A percentile compares a stretch with the other conserved stretches of the same genome.
These are phyloP conservation scores for Rhypophila decipiens DNA, from an alignment of 495 filamentous ascomycete species.

Conservation along the genomic window DNA sequence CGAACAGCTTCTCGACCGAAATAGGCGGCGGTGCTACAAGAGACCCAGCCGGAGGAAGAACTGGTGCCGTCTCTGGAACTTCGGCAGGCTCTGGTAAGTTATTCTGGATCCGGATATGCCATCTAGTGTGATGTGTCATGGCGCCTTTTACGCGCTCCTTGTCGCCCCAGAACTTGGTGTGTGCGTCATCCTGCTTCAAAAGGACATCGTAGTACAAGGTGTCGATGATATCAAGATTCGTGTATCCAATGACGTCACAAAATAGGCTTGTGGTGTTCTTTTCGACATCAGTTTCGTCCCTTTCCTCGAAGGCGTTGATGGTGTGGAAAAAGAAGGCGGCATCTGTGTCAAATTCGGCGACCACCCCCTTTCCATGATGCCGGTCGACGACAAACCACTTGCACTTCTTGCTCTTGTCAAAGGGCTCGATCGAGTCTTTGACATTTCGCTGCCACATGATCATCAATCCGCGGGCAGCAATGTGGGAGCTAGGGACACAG, in stretches of 20 bases:
- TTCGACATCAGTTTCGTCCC: constrained; percentile 10
- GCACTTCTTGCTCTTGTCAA: constrained; percentile 43
- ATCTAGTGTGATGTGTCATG: constrained; percentile 37
- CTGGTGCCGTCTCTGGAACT: background rate
- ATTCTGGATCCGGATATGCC: constrained; percentile 38
- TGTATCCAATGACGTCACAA: constrained; percentile 53
- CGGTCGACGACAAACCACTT: constrained; percentile 68
- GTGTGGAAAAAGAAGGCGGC: constrained; percentile 73
- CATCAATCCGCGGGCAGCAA: constrained; percentile 39
- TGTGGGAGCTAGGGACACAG: constrained; percentile 52
- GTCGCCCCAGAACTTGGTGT: constrained; percentile 20
- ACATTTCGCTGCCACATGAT: constrained; percentile 55
- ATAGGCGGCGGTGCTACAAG: background rate
- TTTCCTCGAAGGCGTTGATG: constrained; percentile 65
- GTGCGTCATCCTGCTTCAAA: constrained; percentile 26
- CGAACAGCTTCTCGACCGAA: constrained; percentile 26
- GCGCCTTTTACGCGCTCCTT: constrained; percentile 26
- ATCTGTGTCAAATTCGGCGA: constrained; percentile 52
- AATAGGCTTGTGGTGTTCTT: constrained; percentile 32
- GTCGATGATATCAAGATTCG: constrained; percentile 48
- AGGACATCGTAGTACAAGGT: constrained; percentile 58
- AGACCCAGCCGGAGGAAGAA: background rate
- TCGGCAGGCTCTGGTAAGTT: background rate
- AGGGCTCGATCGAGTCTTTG: constrained; percentile 48
- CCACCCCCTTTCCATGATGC: constrained; percentile 41